A percentile compares a stretch with the other conserved stretches of the same genome.
phyloP scores from a whole-genome alignment of 805 yeast genomes.

The Teunomyces atbi region DNA sequence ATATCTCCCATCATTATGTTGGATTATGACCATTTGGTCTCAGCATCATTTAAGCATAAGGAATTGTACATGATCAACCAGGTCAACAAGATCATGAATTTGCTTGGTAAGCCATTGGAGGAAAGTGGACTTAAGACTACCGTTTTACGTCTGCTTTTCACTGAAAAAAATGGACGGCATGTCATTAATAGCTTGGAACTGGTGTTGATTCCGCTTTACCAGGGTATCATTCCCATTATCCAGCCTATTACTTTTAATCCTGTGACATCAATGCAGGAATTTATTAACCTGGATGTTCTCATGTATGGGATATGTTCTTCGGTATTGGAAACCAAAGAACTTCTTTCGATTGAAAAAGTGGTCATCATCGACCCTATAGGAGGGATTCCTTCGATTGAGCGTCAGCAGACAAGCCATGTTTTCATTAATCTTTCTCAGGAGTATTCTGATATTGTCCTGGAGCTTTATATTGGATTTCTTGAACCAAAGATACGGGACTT shows the following conservation, averaged over 20 bases:
- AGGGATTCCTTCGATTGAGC: constrained; percentile 86
- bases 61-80: constrained; percentile 32
- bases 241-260: constrained; percentile 45
- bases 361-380: constrained; percentile 79
- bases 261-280: constrained; percentile 20
- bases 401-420: constrained; percentile 81
- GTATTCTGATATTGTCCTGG: constrained; percentile 60
- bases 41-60: constrained; percentile 26
- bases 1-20: constrained; percentile 65
- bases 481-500: constrained; percentile 43
- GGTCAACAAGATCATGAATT: constrained; percentile 28
- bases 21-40: constrained; percentile 18
- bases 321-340: constrained; percentile 21
- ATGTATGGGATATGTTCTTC: constrained; percentile 24
- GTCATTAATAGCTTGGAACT: constrained; percentile 26
- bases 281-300: constrained; percentile 22
- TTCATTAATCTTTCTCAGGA: constrained; percentile 85
- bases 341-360: constrained; percentile 72
- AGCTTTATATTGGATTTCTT: constrained; percentile 58
- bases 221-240: constrained; percentile 59
- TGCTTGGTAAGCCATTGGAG: constrained; percentile 15
- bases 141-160: constrained; percentile 27
- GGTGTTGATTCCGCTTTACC: constrained; percentile 40
- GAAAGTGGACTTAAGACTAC: constrained; percentile 23
- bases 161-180: constrained; percentile 6